Conservation (phyloP, 1,139 yeast species). For the Zygosaccharomyces sapae region DNA sequence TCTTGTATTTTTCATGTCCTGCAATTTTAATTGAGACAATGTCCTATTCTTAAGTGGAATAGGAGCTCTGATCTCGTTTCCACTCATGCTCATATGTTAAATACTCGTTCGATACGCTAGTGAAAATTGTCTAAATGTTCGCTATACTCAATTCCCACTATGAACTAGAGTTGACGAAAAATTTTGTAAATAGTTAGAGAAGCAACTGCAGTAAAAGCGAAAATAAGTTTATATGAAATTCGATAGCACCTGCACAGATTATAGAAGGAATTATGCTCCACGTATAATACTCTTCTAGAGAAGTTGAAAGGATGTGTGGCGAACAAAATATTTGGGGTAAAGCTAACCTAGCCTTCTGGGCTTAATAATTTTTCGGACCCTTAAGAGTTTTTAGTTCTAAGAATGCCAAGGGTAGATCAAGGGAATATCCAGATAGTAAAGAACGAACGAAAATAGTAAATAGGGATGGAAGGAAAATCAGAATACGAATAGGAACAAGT, state of each 20-base stretch:
- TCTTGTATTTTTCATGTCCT: conserved; percentile 18
- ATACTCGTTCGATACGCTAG: background rate
- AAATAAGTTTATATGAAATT: background rate
- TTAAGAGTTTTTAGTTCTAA: conserved; percentile 1
- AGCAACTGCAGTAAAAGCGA: background rate
- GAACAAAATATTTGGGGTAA: background rate
- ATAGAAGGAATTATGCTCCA: background rate
- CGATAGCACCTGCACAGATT: background rate
- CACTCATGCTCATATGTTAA: conserved; percentile 15
- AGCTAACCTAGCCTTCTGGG: background rate
- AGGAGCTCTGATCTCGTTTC: conserved; percentile 26
- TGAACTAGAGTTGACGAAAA: background rate
- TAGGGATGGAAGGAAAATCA: no score
- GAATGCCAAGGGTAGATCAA: conserved; percentile 4
- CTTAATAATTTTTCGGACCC: background rate
- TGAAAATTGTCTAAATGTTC: background rate
- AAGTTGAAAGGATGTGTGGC: background rate
- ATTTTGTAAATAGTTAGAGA: background rate
- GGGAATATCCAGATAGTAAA: background rate
- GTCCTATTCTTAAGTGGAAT: conserved; percentile 25
- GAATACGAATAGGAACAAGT: no score
- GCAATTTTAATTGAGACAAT: conserved; percentile 15
- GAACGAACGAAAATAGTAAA: no score
- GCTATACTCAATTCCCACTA: background rate
- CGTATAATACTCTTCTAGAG: background rate